Percentiles rank a stretch among this genome's conserved stretches.
Conservation (phyloP, 352 stramenopile species). For the Lagenidium giganteum region DNA sequence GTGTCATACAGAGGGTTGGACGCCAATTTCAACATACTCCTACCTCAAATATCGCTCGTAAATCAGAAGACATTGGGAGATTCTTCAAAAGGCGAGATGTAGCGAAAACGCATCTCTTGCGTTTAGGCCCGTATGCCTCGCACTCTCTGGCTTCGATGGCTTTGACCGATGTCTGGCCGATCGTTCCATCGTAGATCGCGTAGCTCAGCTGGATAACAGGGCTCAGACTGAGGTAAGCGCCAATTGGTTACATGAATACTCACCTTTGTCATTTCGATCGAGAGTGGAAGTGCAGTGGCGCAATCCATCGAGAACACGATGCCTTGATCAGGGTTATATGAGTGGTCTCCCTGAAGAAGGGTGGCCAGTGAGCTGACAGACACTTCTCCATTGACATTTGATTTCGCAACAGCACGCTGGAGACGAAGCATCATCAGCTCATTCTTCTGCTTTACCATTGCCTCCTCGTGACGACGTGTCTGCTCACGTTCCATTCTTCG, state of each 20-base stretch:
- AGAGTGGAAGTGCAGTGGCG: slow-evolving; percentile 5
- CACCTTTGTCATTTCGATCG: slow-evolving; percentile 6
- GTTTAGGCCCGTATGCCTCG: slow-evolving; percentile 18
- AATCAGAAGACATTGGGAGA: slow-evolving; percentile 5
- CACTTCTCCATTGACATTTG: slow-evolving; percentile 1
- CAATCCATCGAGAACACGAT: slow-evolving; percentile 29
- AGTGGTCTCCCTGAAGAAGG: not conserved
- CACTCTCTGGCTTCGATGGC: slow-evolving; percentile 13
- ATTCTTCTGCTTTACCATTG: slow-evolving; percentile 22
- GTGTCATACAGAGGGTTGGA: not conserved
- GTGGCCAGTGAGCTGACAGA: too few relatives aligned
- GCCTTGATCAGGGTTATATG: slow-evolving; percentile 15
- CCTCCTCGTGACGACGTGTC: slow-evolving; percentile 15
- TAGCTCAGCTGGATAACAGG: slow-evolving; percentile 22
- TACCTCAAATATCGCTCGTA: slow-evolving; percentile 21
- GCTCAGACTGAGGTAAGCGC: too few relatives aligned
- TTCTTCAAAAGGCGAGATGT: slow-evolving; percentile 12
- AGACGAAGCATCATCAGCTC: slow-evolving; percentile 25
- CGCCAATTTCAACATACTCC: not conserved
- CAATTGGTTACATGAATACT: too few relatives aligned
- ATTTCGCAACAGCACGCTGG: slow-evolving; percentile 20
- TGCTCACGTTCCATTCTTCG: slow-evolving; percentile 20
- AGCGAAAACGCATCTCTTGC: slow-evolving; percentile 17
- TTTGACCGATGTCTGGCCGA: slow-evolving; percentile 20
- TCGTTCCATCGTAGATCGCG: slow-evolving; percentile 23